phyloP scores from a whole-genome alignment of 805 yeast species.

The Ogataea ramenticola region DNA sequence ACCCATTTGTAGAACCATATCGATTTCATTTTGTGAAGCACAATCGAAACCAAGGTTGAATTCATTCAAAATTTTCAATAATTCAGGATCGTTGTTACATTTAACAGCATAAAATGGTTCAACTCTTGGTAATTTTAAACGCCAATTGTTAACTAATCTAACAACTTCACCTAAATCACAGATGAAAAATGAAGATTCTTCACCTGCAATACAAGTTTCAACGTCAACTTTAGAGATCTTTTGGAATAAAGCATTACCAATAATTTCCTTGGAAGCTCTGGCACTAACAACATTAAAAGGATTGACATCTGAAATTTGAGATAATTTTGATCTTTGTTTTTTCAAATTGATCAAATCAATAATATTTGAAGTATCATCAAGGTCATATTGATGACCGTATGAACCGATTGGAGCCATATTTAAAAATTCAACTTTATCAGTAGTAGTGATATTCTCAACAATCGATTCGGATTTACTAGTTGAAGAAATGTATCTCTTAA shows the following conservation, averaged over 20 bases:
- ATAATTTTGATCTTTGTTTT: background rate
- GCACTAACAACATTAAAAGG: background rate
- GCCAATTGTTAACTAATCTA: constrained; percentile 62
- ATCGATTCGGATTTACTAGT: background rate
- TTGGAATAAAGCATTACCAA: constrained; percentile 22
- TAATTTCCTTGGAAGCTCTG: constrained; percentile 1
- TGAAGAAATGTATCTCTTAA: background rate
- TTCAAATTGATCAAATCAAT: background rate
- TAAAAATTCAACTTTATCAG: background rate
- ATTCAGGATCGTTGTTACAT: constrained; percentile 70
- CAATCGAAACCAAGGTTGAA: constrained; percentile 84
- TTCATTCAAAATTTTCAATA: constrained; percentile 48
- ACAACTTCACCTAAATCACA: constrained; percentile 74
- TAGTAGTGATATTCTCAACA: background rate
- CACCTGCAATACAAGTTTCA: constrained; percentile 62
- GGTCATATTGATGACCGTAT: background rate
- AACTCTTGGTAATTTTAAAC: constrained; percentile 55
- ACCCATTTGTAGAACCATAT: constrained; percentile 53
- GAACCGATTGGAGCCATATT: background rate
- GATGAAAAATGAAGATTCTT: constrained; percentile 81
- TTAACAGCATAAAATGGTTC: constrained; percentile 92
- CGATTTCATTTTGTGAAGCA: constrained; percentile 84
- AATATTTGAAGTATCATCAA: background rate
- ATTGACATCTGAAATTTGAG: background rate
- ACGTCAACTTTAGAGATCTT: constrained; percentile 41